Evolutionary conservation across 1,284 basidiomycete species (phyloP), one percentile per base, ranked within the genome.

Genomic region (Cutaneotrichosporon curvatum): DNA sequence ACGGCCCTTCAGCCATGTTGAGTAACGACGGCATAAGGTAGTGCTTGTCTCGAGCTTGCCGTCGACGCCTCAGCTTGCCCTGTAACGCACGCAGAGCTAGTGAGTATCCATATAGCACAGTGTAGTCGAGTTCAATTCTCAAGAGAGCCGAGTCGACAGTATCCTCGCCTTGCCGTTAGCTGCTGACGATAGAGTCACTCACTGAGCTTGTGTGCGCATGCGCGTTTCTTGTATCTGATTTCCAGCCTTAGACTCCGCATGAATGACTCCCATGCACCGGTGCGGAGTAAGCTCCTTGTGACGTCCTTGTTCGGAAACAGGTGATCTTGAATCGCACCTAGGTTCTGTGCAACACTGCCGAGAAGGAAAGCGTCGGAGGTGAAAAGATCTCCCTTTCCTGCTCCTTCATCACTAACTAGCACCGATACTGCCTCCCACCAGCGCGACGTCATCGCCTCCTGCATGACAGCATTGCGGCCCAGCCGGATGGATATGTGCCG

Each of bases 391-490:
- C 35, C 30, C 9, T 19, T 16, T 9, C 37, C 36, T 9, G 25
- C 25, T 7, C 25, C 25, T 12, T 28, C 25, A 28, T 28, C 25
- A 28, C 33, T 34, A 22, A 50, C 40, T 14, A 43, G 23, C 10
- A n/a, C 40, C 2, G 48, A 45, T n/a, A 50, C 25, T 4, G 25
- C 21, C 18, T 52, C 50, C 50, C 50, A 52, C 50, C 50, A 52
- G 4, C 47, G 50, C 21, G 50, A 48, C 14, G 46, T 48, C 51
- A 48, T 52, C 15, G 47, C 36, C 33, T 42, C 40, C 14, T 48
- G 47, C 21, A 48, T 38, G 18, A 52, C 51, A 4, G 51, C 47
- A n/a, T 48, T 52, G 12, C 51, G 51, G 3, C 51, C 51, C 2
- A 48, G 37, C 6, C 51, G 43, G 10, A 48, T 43, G 4, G 51